Evolutionary conservation across 2,329 filamentous ascomycete genomes (phyloP), one percentile per base, ranked within the genome.

Genomic region (Aspergillus awamori): DNA sequence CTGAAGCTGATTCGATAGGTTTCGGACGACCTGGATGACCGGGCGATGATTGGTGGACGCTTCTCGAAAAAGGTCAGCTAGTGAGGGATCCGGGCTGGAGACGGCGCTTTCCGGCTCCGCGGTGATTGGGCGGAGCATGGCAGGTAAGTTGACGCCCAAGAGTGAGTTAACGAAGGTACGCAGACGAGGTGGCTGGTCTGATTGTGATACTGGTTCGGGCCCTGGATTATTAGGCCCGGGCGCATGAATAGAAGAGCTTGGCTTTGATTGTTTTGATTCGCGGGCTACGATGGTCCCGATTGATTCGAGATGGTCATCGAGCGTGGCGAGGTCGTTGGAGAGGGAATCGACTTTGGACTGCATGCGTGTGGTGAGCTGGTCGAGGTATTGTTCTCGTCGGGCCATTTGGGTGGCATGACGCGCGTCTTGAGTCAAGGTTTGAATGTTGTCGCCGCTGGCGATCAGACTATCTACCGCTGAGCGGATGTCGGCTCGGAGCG

Each of bases 271-370:
- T 20, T 41, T 62, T 53, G 62, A 28, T 64, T 70, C 69, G 1
- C 73, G 68, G 20, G 60, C 56, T 8, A 74, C 63, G 20, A 76
- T 74, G n/a, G 60, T 61, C 28, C 70, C 68, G 11, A 76, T 69
- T 1, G 74, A 75, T 41, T 76, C 72, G 7, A 76, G 67, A 36
- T 76, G 73, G 58, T 76, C 74, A 41, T 76, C 73, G 3, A 76
- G 62, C 0, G 69, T 72, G 41, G 64, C 69, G 45, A 76, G 70
- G n/a, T 72, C 70, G 8, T 54, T 60, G 11, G 57, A 60, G 6
- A 76, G 64, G 7, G 72, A 69, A 28, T 75, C 73, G 1, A 72
- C 69, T 30, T 75, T 76, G 43, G 66, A 66, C n/a, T 68, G 70
- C 62, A 76, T 74, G 45, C 72, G 72, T 2, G 69, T 49, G 11